A percentile compares a stretch with the other conserved stretches of the same genome.
Evolutionary conservation across 2,329 filamentous ascomycete species (phyloP).

Genomic region (Trichoderma sp.): DNA sequence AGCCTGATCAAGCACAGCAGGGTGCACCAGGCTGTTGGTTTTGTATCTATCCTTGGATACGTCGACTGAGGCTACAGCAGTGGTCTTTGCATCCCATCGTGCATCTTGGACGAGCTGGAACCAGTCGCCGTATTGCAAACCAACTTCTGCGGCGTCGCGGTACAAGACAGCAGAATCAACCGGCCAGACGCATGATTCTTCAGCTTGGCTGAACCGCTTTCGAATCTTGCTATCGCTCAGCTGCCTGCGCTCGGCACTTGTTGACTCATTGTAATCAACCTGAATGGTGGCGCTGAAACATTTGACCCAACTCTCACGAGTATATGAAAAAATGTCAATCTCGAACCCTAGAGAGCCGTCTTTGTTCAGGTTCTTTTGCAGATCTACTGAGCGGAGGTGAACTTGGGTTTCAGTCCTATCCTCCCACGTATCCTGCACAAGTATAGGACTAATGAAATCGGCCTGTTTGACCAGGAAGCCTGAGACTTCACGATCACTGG

Average conservation of each 20-base stretch:
- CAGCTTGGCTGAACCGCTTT: background rate
- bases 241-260: background rate
- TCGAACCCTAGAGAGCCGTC: background rate
- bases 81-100: background rate
- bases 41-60: background rate
- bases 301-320: background rate
- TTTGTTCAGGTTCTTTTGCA: background rate
- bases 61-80: slow-evolving; percentile 2
- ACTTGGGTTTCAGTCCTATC: slow-evolving; percentile 10
- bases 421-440: background rate
- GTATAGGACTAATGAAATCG: background rate
- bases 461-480: slow-evolving; percentile 13
- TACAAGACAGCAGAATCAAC: background rate
- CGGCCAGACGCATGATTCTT: background rate
- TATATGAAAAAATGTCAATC: slow-evolving; percentile 9
- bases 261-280: background rate
- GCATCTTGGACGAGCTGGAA: slow-evolving; percentile 14
- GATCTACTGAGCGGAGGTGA: background rate
- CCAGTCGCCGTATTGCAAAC: slow-evolving; percentile 7
- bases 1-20: slow-evolving; percentile 39
- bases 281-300: slow-evolving; percentile 10
- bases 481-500: background rate
- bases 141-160: background rate
- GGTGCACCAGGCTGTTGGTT: slow-evolving; percentile 37
- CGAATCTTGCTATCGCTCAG: background rate